Evolutionary conservation across 768 basidiomycete species (phyloP), one percentile per base, ranked within the genome.

Genomic region (Ramaria sp.): DNA sequence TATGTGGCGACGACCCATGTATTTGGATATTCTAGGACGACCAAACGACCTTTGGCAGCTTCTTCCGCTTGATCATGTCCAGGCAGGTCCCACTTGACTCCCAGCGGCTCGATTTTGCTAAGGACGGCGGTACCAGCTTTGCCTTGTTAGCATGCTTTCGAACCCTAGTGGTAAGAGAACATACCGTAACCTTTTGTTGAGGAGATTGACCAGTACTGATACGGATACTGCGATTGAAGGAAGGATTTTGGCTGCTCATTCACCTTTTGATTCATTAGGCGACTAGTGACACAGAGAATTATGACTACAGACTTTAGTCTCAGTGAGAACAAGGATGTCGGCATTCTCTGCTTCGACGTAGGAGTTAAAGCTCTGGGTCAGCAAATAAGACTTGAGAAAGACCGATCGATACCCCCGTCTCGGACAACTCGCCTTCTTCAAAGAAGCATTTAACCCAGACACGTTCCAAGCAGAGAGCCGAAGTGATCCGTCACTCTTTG

Each of bases 331-430:
- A 22, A 93, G 73, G 27, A 94, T 74, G 65, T 94, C 91, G 0
- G 91, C 81, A 64, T 92, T 83, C 63, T 94, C 91, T 1, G 89
- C 89, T 61, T 88, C 83, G 33, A 92, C 74, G 65, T 94, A 94
- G 63, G 73, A 66, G 63, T 82, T 84, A 71, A 94, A 91, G 0
- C 91, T 91, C 84, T 88, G 33, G 0, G 37, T n/a, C 33, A 22
- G 19, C 31, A 15, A 56, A 37, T 22, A 30, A 22, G 37, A 12
- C 39, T 20, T 47, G 12, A n/a, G 11, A n/a, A 51, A 60, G 9
- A 43, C 11, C n/a, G n/a, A n/a, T 12, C 1, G 11, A 47, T 30
- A n/a, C n/a, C 41, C 20, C 13, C 34, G 13, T 27, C 24, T 20
- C 52, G 50, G 33, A 43, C 48, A 51, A 34, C 33, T 52, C 68